Conservation (phyloP, 345 rosid species). For the Gossypium stocksii region DNA sequence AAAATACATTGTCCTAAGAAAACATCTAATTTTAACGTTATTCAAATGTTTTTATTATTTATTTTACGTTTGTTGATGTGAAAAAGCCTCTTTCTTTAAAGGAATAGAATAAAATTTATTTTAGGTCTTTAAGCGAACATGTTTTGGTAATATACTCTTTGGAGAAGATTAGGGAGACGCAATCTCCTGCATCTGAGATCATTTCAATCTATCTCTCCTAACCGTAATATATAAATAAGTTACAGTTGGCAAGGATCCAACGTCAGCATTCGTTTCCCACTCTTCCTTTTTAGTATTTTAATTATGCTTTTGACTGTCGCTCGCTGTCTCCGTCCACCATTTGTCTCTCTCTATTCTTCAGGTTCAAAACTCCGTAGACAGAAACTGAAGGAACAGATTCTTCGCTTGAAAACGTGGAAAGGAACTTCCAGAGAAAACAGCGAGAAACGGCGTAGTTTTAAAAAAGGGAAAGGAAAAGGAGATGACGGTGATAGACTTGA, state of each 20-base stretch:
- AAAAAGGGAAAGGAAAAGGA: not conserved
- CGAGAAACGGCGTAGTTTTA: not conserved
- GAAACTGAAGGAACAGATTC: not conserved
- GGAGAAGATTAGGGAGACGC: not conserved
- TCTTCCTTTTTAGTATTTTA: not conserved
- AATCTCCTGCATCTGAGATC: not conserved
- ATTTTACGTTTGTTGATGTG: not conserved
- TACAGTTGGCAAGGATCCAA: constrained; percentile 20
- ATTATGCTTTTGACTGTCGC: not conserved
- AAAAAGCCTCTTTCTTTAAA: not conserved
- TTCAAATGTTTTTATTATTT: no score
- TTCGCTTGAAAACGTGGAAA: not conserved
- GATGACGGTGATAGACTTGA: constrained; percentile 55
- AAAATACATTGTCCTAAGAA: no score
- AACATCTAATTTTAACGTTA: no score
- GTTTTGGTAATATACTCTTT: no score
- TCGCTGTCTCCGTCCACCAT: not conserved
- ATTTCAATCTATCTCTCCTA: not conserved
- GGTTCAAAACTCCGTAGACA: not conserved
- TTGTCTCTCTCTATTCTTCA: not conserved
- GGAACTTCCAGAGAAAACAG: not conserved
- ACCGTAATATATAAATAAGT: not conserved
- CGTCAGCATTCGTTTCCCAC: not conserved
- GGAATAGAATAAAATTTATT: not conserved
- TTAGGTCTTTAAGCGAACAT: no score